Evolutionary conservation across 345 rosid genomes (phyloP), one percentile per base, ranked within the genome.

Genomic region (Hypericum androsaemum): DNA sequence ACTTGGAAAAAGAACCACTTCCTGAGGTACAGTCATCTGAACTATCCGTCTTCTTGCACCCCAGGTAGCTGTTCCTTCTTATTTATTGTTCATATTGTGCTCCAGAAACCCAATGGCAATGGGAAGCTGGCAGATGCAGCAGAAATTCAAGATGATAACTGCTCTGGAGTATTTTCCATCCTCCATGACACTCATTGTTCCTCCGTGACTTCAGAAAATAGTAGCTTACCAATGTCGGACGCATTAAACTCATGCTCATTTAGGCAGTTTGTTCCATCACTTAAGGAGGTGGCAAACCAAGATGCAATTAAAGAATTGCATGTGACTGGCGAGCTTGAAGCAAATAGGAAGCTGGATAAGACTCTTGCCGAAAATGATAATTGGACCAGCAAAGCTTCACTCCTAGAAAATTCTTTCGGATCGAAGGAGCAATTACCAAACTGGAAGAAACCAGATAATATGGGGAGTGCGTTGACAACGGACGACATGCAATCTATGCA

Each of bases 111-210:
- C 43, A 62, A 48, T 54, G 80, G 70, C 62, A 73, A 71, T 50
- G 69, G 64, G 49, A 74, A 64, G 73, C 52, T 57, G 47, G 58
- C 78, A 63, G 57, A 63, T 69, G 64, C 71, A 36, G 77, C 71
- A 52, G 89, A 77, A 49, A 79, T 64, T 53, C 88, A 68, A 69
- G 79, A 73, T 57, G 90, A 77, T 32, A 79, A 50, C 72, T 74
- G 84, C 78, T 87, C 96, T 14, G 89, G 77, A 67, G 81, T 73
- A 47, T 66, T 76, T 17, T 74, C 68, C 52, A 48, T 65, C 36
- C 64, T 50, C 54, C 88, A 63, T 36, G 84, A 80, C 62, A 68
- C 71, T 52, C 82, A 73, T 64, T 67, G 70, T 60, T 62, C 76
- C 55, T 77, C 82, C 40, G 72, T 70, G 39, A 67, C 85, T 57